phyloP scores from a whole-genome alignment of 495 filamentous ascomycete species.

The Daldinia loculata region DNA sequence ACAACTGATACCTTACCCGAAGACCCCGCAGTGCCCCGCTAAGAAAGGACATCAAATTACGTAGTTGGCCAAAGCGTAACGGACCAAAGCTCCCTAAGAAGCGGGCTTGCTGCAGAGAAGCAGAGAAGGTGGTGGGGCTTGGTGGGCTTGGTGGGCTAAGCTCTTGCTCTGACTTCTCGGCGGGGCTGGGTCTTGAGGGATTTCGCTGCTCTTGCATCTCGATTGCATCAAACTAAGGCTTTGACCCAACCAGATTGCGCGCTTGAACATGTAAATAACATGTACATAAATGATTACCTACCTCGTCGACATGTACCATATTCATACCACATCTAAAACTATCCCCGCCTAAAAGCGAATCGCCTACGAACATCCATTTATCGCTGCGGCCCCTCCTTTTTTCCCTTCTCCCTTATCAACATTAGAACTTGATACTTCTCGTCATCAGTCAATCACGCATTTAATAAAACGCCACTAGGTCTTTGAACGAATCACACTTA shows the following conservation, averaged over 20 bases:
- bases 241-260: constrained; percentile 21
- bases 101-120: too few species aligned
- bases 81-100: constrained; percentile 30
- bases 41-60: constrained; percentile 20
- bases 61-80: constrained; percentile 32
- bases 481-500: constrained; percentile 34
- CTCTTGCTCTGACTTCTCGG: background rate
- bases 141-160: background rate
- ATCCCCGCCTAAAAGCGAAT: constrained; percentile 21
- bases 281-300: background rate
- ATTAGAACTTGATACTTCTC: constrained; percentile 10
- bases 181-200: constrained; percentile 35
- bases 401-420: constrained; percentile 3
- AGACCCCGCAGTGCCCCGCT: constrained; percentile 31
- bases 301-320: background rate
- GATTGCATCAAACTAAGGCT: constrained; percentile 32
- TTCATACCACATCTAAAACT: background rate
- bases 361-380: constrained; percentile 7
- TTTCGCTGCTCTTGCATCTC: constrained; percentile 37
- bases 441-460: constrained; percentile 31
- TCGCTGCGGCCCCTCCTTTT: constrained; percentile 10
- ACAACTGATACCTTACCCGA: constrained; percentile 18
- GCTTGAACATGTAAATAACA: constrained; percentile 11
- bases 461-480: constrained; percentile 21
- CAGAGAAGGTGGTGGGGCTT: background rate